These are phyloP conservation scores for Rugonectria rugulosa DNA, from an alignment of 2,329 filamentous ascomycete species.

Conservation along the genomic window DNA sequence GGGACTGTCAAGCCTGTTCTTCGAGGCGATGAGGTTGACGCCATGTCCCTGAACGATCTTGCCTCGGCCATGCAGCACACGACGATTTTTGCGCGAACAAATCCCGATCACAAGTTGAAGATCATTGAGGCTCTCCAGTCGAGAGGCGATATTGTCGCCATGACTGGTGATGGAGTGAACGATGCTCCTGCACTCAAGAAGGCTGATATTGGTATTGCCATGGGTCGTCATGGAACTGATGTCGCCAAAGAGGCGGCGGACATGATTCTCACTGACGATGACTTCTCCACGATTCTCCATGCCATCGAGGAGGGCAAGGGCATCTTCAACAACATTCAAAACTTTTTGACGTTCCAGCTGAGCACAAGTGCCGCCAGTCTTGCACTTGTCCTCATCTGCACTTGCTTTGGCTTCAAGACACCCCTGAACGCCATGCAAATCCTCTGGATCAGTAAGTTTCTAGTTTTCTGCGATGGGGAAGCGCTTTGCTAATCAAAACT, in stretches of 20 bases:
- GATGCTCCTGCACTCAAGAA: slow-evolving; percentile 96
- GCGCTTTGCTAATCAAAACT: slow-evolving; percentile 29
- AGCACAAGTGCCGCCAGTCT: slow-evolving; percentile 95
- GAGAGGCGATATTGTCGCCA: slow-evolving; percentile 94
- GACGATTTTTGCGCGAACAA: slow-evolving; percentile 94
- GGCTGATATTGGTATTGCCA: slow-evolving; percentile 96
- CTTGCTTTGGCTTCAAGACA: slow-evolving; percentile 90
- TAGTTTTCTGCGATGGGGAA: background rate
- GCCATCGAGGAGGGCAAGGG: slow-evolving; percentile 99
- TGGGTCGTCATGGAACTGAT: slow-evolving; percentile 94
- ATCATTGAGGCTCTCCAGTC: slow-evolving; percentile 92
- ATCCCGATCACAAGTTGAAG: slow-evolving; percentile 97
- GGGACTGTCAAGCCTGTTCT: slow-evolving; percentile 75
- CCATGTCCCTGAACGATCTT: slow-evolving; percentile 86
- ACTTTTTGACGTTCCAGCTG: slow-evolving; percentile 97
- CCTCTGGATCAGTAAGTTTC: slow-evolving; percentile 92
- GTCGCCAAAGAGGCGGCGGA: slow-evolving; percentile 97
- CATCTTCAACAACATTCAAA: slow-evolving; percentile 99
- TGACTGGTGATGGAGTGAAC: slow-evolving; percentile 98
- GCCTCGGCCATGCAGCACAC: slow-evolving; percentile 85
- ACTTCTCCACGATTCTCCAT: slow-evolving; percentile 89
- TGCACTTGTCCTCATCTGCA: slow-evolving; percentile 90
- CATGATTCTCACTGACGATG: slow-evolving; percentile 90
- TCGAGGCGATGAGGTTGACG: slow-evolving; percentile 89
- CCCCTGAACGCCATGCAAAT: slow-evolving; percentile 99